Evolutionary conservation across 495 filamentous ascomycete genomes (phyloP).

Genomic region (Talaromyces wortmannii): DNA sequence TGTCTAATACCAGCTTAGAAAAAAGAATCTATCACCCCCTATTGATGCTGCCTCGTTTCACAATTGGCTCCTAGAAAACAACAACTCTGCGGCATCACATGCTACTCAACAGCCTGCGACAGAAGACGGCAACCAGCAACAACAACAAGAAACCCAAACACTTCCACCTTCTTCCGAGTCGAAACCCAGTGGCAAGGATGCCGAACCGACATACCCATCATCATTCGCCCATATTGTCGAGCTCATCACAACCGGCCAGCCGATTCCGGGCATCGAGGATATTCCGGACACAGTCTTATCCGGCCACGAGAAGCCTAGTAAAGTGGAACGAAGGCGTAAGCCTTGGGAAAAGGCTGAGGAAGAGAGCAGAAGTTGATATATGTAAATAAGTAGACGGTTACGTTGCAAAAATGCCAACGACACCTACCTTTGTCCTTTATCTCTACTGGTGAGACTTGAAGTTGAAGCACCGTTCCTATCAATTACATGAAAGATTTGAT

Average conservation of each 20-base stretch:
- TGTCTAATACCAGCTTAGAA: constrained; percentile 16
- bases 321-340: constrained; percentile 53
- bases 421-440: neutral
- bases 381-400: neutral
- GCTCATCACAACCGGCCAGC: constrained; percentile 75
- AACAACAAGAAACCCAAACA: constrained; percentile 1
- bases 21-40: constrained; percentile 27
- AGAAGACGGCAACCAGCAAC: neutral
- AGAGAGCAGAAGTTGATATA: constrained; percentile 1
- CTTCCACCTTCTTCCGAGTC: neutral
- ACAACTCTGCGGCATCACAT: neutral
- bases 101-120: too few species aligned
- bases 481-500: neutral
- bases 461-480: too few species aligned
- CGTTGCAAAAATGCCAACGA: neutral
- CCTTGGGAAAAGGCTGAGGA: constrained; percentile 65
- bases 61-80: constrained; percentile 25
- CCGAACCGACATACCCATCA: constrained; percentile 65
- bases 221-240: constrained; percentile 87
- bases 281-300: constrained; percentile 78
- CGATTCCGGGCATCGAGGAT: constrained; percentile 82
- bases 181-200: constrained; percentile 1
- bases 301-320: constrained; percentile 50
- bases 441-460: too few species aligned
- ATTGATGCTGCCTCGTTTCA: constrained; percentile 35